Evolutionary conservation across 73 alveolate species (phyloP).

Genomic region (Paramecium caudatum): DNA sequence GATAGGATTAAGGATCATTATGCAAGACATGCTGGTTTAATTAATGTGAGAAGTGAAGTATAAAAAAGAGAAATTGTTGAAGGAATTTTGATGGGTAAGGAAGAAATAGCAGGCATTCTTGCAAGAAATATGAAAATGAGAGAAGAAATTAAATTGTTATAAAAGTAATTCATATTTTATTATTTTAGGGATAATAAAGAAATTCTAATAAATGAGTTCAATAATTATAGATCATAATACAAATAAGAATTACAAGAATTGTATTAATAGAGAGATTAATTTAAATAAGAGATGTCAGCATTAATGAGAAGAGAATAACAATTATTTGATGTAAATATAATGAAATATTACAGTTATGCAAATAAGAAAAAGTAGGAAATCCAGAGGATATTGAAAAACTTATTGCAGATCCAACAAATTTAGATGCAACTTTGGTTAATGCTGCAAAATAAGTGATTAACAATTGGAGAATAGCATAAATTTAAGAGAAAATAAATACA

Average conservation of each 20-base stretch:
- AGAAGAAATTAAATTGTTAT: conserved; percentile 68
- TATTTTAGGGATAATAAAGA: conserved; percentile 58
- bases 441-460: conserved; percentile 69
- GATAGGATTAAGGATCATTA: conserved; percentile 74
- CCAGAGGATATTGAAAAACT: conserved; percentile 74
- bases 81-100: conserved; percentile 73
- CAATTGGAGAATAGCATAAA: conserved; percentile 64
- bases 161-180: conserved; percentile 12
- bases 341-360: conserved; percentile 31
- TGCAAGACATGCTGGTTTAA: conserved; percentile 77
- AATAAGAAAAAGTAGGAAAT: conserved; percentile 72
- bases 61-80: conserved; percentile 73
- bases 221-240: conserved; percentile 15
- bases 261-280: conserved; percentile 53
- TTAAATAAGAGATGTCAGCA: conserved; percentile 52
- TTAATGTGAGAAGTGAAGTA: conserved; percentile 70
- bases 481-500: conserved; percentile 62
- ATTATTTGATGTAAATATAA: conserved; percentile 59
- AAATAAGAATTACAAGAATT: conserved; percentile 59
- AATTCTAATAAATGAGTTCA: conserved; percentile 35
- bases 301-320: conserved; percentile 61
- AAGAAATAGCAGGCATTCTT: conserved; percentile 69
- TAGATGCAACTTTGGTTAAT: conserved; percentile 46
- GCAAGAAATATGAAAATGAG: conserved; percentile 71
- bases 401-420: conserved; percentile 65